Evolutionary conservation across 1,284 basidiomycete species (phyloP).

Genomic region (Trichosporon coremiiforme): DNA sequence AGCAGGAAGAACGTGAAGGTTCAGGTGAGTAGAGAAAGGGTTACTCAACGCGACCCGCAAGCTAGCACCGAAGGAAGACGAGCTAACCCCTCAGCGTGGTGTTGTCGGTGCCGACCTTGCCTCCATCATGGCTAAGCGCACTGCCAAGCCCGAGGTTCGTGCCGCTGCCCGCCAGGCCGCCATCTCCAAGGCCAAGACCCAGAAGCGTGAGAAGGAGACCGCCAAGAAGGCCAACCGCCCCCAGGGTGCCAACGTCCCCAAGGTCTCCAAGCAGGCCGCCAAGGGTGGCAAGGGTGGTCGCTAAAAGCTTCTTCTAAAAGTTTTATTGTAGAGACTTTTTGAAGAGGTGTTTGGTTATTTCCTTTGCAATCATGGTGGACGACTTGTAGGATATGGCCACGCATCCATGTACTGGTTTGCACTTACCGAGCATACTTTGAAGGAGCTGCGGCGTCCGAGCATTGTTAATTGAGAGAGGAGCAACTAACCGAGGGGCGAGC

Average conservation of each 20-base stretch:
- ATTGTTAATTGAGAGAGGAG: not conserved
- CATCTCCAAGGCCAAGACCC: constrained; percentile 87
- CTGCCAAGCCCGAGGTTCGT: constrained; percentile 85
- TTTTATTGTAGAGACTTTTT: constrained; percentile 20
- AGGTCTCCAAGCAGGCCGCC: constrained; percentile 93
- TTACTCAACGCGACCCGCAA: no score
- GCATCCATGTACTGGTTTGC: constrained; percentile 35
- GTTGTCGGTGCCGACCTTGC: constrained; percentile 95
- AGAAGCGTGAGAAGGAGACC: constrained; percentile 94
- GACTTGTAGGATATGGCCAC: constrained; percentile 37
- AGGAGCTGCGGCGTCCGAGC: not conserved
- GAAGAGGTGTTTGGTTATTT: constrained; percentile 22
- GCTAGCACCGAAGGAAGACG: no score
- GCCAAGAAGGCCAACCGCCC: constrained; percentile 78
- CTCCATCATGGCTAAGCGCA: constrained; percentile 85
- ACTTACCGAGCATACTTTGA: constrained; percentile 13
- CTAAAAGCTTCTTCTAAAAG: constrained; percentile 36
- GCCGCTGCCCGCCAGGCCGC: constrained; percentile 78
- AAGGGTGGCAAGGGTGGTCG: constrained; percentile 69
- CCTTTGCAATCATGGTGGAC: constrained; percentile 23
- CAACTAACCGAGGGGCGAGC: not conserved
- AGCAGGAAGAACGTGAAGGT: constrained; percentile 96
- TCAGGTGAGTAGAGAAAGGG: constrained; percentile 52
- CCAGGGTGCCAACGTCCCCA: constrained; percentile 65
- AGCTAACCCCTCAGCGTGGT: constrained; percentile 69